Evolutionary conservation across 1,284 basidiomycete genomes (phyloP).

Genomic region (Ceratobasidium sp.): DNA sequence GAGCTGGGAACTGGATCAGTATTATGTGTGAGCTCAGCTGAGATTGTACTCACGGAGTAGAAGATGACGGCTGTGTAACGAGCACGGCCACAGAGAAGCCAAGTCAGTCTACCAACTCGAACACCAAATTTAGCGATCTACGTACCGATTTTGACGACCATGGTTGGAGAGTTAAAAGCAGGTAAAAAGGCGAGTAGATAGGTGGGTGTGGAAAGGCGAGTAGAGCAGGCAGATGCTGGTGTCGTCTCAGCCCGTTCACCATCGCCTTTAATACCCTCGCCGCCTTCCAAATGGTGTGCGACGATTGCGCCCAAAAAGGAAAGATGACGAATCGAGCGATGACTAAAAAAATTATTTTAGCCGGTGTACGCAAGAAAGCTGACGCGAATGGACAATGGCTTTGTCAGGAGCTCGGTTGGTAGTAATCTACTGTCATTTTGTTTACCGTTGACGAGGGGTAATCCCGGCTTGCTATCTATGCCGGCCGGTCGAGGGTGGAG

Average conservation of each 20-base stretch:
- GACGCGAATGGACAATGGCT: conserved; percentile 17
- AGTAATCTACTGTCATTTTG: no score
- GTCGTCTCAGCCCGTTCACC: not conserved
- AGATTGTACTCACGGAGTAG: conserved; percentile 31
- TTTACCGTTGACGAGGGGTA: no score
- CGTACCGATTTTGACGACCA: conserved; percentile 36
- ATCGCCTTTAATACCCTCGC: not conserved
- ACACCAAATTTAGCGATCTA: not conserved
- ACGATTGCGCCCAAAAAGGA: conserved; percentile 31
- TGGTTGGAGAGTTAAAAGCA: not conserved
- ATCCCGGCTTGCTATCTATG: no score
- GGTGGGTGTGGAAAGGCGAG: conserved; percentile 4
- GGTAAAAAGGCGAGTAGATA: not conserved
- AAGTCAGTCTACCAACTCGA: not conserved
- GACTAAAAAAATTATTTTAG: no score
- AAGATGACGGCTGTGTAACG: conserved; percentile 17
- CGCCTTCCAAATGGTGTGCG: conserved; percentile 17
- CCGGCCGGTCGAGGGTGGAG: no score
- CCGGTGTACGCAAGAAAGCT: conserved; percentile 3
- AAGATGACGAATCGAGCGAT: conserved; percentile 23
- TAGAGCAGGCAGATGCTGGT: conserved; percentile 9
- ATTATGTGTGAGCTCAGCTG: not conserved
- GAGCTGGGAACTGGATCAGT: conserved; percentile 38
- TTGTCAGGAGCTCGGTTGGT: no score
- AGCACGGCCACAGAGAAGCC: not conserved